Base-by-base conservation (phyloP, 495 filamentous ascomycete species). In the Pyrenula massariospora region DNA sequence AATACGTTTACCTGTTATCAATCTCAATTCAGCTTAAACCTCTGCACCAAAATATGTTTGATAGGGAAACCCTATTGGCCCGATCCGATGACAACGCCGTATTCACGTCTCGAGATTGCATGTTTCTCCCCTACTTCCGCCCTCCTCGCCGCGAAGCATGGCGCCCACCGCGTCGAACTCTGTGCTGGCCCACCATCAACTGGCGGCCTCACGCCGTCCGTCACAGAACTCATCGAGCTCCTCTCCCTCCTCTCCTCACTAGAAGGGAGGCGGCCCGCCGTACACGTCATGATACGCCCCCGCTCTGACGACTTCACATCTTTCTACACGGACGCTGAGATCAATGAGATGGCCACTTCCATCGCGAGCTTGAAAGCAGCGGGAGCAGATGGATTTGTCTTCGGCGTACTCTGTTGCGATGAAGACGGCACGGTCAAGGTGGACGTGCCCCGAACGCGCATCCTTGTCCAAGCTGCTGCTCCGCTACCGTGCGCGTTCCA, bases 311-410 rank as follows among this genome's bases (percentile, higher is more conserved):
- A 52, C 20, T 50, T 56, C 55, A 50, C 22, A 0, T 19, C 49
- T 36, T 19, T 25, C 25, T 1, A 50, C 22, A 51, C 50, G 19
- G 23, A 56, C 22, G 1, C 55, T 23, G 8, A 56, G 55, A 50
- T 56, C 55, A 24, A 25, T 50, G 31, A 56, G 55, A 24, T 56
- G 55, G 47, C 47, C 55, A 51, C 50, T 50, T 10, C 25, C 48
- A 48, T 48, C 50, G 48, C 55, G 50, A 24, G 50, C 25, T 22
- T 51, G 12, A 25, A 56, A 12, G 12, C 25, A 50, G 22, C 50
- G 15, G 3, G 55, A n/a, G 12, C 55, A 15, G 31, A 42, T 42
- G 31, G 31, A 15, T 42, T 42, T 15, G 31, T 42, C 31, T 42
- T 42, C 31, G 31, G 31, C 31, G 31, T 42, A 5, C 31, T 42